These are phyloP conservation scores for Ganoderma boninense DNA, from an alignment of 1,284 basidiomycete genomes.

Conservation along the genomic window DNA sequence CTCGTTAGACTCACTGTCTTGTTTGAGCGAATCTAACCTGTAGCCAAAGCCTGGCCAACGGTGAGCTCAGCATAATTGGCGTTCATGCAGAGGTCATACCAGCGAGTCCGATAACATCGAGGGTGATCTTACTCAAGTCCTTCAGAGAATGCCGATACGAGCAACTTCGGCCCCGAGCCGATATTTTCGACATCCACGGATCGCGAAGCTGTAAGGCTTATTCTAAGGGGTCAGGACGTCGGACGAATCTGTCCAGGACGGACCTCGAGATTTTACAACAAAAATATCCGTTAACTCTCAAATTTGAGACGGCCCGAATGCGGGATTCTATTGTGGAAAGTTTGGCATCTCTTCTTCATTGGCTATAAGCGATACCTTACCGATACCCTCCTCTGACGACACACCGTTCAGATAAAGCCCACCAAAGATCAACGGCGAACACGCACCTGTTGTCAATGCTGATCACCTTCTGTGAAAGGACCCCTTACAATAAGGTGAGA, in stretches of 20 bases:
- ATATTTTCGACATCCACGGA: slow-evolving; percentile 31
- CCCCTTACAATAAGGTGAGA: slow-evolving; percentile 36
- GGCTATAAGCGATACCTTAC: background rate
- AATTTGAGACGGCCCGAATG: slow-evolving; percentile 62
- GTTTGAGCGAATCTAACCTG: slow-evolving; percentile 45
- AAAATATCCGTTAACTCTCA: slow-evolving; percentile 64
- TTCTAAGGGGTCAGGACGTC: background rate
- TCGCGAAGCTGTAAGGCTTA: slow-evolving; percentile 38
- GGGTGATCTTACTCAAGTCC: slow-evolving; percentile 53
- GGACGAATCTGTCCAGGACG: background rate
- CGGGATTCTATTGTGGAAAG: slow-evolving; percentile 54
- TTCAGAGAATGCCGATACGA: slow-evolving; percentile 50
- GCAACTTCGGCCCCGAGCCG: slow-evolving; percentile 10
- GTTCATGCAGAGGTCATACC: slow-evolving; percentile 24
- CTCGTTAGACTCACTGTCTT: slow-evolving; percentile 42
- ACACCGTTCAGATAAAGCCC: background rate
- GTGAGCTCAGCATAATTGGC: background rate
- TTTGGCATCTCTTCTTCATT: background rate
- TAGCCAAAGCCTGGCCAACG: slow-evolving; percentile 52
- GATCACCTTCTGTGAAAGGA: background rate
- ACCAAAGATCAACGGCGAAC: background rate
- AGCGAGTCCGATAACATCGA: slow-evolving; percentile 61
- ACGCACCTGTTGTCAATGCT: slow-evolving; percentile 6
- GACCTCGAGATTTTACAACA: slow-evolving; percentile 60
- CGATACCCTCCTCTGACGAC: background rate